Evolutionary conservation across 2,329 filamentous ascomycete species (phyloP).

Genomic region (Ustulina deusta): DNA sequence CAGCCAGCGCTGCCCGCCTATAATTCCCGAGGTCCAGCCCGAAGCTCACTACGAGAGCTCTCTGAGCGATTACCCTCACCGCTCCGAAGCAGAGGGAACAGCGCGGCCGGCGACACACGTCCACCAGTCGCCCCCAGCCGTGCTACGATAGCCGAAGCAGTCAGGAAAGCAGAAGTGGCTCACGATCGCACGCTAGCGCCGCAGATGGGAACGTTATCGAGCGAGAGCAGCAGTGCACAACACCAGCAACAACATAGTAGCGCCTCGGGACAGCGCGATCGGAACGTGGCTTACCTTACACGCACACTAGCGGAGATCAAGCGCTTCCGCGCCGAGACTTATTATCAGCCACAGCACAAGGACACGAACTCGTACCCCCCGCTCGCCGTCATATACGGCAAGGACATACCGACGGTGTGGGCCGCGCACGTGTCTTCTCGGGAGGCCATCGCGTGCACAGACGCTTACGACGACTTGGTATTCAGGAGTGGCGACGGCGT

Average conservation of each 20-base stretch:
- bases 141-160: conserved; percentile 45
- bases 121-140: conserved; percentile 39
- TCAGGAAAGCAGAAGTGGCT: conserved; percentile 48
- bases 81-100: conserved; percentile 60
- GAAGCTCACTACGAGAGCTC: conserved; percentile 62
- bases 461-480: conserved; percentile 86
- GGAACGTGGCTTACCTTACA: conserved; percentile 72
- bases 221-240: conserved; percentile 45
- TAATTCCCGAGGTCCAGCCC: conserved; percentile 54
- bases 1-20: conserved; percentile 72
- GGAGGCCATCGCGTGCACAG: conserved; percentile 79
- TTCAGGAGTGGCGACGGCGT: conserved; percentile 93
- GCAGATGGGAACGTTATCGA: conserved; percentile 58
- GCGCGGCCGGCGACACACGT: conserved; percentile 49
- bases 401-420: conserved; percentile 86
- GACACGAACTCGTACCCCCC: conserved; percentile 83
- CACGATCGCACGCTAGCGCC: conserved; percentile 58
- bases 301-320: conserved; percentile 79
- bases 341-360: conserved; percentile 69
- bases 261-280: conserved; percentile 58
- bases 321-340: conserved; percentile 80
- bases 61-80: conserved; percentile 58
- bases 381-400: conserved; percentile 85
- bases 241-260: conserved; percentile 44
- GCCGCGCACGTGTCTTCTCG: conserved; percentile 79